A percentile compares a stretch with the other conserved stretches of the same genome.
These are phyloP conservation scores for Euphorbia tirucalli DNA, from an alignment of 345 rosid genomes.

Conservation along the genomic window DNA sequence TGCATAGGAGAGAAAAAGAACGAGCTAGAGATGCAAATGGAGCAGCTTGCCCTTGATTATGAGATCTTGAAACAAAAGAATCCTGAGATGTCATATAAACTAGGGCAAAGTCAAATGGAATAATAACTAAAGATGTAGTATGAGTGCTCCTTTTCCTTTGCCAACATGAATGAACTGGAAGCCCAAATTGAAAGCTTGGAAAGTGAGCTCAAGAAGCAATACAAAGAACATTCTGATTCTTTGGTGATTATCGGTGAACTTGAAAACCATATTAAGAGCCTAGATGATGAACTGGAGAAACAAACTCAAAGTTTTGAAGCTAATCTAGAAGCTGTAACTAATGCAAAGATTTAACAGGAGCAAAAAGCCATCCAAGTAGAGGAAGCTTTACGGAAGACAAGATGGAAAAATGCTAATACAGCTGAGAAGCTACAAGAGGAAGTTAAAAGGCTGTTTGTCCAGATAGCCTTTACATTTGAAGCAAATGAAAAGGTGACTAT, in stretches of 20 bases:
- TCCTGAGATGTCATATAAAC: slow-evolving; percentile 61
- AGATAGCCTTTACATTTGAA: slow-evolving; percentile 73
- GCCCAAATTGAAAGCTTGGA: no score
- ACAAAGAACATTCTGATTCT: slow-evolving; percentile 26
- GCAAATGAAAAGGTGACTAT: slow-evolving; percentile 81
- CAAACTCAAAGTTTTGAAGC: slow-evolving; percentile 52
- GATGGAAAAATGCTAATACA: slow-evolving; percentile 65
- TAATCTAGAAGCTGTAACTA: slow-evolving; percentile 56
- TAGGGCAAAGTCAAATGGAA: slow-evolving; percentile 82
- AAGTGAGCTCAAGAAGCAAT: slow-evolving; percentile 27
- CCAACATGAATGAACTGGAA: slow-evolving; percentile 20
- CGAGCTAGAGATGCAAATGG: no score
- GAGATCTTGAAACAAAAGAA: slow-evolving; percentile 93
- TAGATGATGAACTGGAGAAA: slow-evolving; percentile 76
- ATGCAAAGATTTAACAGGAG: slow-evolving; percentile 61
- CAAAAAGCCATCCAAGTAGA: slow-evolving; percentile 82
- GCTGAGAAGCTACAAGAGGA: slow-evolving; percentile 88
- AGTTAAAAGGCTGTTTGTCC: slow-evolving; percentile 63
- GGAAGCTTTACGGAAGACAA: slow-evolving; percentile 62
- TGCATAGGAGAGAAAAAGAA: slow-evolving; percentile 67
- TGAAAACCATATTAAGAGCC: slow-evolving; percentile 39
- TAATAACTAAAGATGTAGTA: slow-evolving; percentile 71
- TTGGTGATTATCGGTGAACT: slow-evolving; percentile 46
- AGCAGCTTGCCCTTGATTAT: slow-evolving; percentile 91
- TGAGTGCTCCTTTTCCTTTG: slow-evolving; percentile 55